Evolutionary conservation across 108 stramenopile species (phyloP), one percentile per base, ranked within the genome.

Genomic region (Schizochytrium sp.): DNA sequence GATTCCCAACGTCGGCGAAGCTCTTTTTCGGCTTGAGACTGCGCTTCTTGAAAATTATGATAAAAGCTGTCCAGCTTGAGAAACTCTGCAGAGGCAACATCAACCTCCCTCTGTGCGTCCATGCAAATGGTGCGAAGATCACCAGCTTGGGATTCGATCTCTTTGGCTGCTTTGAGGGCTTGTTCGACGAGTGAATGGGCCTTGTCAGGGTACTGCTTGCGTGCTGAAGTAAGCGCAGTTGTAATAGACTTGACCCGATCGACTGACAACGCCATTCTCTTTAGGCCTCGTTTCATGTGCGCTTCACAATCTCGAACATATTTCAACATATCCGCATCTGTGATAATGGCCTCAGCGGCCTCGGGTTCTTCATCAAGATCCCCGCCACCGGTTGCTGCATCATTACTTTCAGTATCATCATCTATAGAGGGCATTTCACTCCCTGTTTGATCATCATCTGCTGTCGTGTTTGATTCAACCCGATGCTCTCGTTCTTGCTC

Each of bases 1-100:
- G 53, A 49, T 38, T 83, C 76, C 76, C 76, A 83, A 1, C 76
- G 76, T 28, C 76, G 47, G 5, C 53, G 47, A 5, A 83, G 76
- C 28, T 83, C 76, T 42, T 47, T 55, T 0, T 55, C 50, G 76
- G 76, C 47, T 28, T 83, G 12, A 53, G 47, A 47, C 50, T 83
- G 76, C 45, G 76, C 76, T 7, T 49, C 5, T 55, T 55, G 76
- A 50, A 83, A 83, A 10, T 42, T 46, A 10, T 42, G 10, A 28
- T 83, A 83, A 28, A 55, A 55, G 10, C 55, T 53, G 47, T 83
- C 53, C 1, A 83, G 76, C 76, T 55, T 55, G 5, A 28, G 50
- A 42, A 55, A 83, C 40, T 83, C 64, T 44, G 40, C 1, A 38
- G 64, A 69, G 42, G 64, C 64, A 15, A 69, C 42, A 7, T 69